A percentile compares a stretch with the other conserved stretches of the same genome.
Conservation (phyloP, 495 filamentous ascomycete species). For the Neurospora discreta region DNA sequence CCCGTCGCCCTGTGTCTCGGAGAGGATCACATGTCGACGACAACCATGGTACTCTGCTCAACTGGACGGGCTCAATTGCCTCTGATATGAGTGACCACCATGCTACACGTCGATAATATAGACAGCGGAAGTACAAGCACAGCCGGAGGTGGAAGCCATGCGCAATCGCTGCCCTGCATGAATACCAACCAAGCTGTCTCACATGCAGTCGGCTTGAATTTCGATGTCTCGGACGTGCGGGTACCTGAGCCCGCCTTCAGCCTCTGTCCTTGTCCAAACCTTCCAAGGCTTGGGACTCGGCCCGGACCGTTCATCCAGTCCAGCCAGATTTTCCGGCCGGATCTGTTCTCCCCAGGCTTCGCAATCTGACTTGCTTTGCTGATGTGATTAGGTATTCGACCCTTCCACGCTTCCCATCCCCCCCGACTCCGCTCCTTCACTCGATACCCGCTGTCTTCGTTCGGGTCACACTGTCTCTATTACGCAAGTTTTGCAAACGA, state of each 20-base stretch:
- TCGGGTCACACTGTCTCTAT: neutral
- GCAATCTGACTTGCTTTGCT: neutral
- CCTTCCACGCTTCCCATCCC: neutral
- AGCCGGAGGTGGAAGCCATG: neutral
- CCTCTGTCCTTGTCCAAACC: neutral
- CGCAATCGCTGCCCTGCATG: neutral
- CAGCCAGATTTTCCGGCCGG: neutral
- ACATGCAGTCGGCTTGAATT: conserved; percentile 1
- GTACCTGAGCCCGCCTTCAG: neutral
- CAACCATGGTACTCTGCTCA: neutral
- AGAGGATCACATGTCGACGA: neutral
- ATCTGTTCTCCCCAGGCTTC: neutral
- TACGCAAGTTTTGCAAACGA: neutral
- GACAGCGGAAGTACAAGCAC: neutral
- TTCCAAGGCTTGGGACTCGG: neutral
- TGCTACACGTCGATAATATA: neutral
- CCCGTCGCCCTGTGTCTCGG: neutral
- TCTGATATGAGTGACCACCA: neutral
- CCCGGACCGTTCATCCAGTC: neutral
- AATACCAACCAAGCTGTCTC: neutral
- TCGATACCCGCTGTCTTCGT: neutral
- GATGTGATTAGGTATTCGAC: neutral
- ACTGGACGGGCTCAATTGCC: neutral
- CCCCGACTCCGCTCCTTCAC: neutral
- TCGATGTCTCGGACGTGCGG: neutral